Evolutionary conservation across 805 yeast species (phyloP).

Genomic region (Barnettozyma californica): DNA sequence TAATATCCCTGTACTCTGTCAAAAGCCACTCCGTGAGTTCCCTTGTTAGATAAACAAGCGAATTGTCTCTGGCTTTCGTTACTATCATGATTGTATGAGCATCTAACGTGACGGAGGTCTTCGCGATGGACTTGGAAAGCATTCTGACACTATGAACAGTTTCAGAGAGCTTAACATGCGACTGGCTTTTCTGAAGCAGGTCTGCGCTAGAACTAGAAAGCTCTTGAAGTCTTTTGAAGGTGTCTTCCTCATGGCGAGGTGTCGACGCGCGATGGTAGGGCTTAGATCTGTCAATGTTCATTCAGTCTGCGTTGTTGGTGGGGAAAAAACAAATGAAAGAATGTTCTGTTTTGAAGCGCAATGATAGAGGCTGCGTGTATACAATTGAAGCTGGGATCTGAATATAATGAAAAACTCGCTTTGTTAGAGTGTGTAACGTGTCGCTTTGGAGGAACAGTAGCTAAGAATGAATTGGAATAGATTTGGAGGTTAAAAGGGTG

Average conservation of each 20-base stretch:
- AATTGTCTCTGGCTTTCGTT: slow-evolving; percentile 85
- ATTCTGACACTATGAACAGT: slow-evolving; percentile 78
- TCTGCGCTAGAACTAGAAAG: slow-evolving; percentile 32
- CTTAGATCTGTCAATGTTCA: slow-evolving; percentile 5
- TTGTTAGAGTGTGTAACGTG: background rate
- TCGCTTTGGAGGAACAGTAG: too few relatives aligned
- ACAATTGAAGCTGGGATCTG: background rate
- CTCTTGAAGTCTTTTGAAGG: slow-evolving; percentile 17
- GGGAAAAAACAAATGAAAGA: background rate
- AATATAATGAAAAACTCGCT: too few relatives aligned
- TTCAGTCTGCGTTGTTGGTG: background rate
- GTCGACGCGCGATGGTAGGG: background rate
- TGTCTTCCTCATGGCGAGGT: slow-evolving; percentile 15
- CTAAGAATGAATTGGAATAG: too few relatives aligned
- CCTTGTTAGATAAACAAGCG: slow-evolving; percentile 67
- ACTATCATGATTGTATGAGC: slow-evolving; percentile 72
- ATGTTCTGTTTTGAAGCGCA: background rate
- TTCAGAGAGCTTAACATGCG: slow-evolving; percentile 73
- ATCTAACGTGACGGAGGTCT: slow-evolving; percentile 66
- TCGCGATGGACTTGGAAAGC: slow-evolving; percentile 64
- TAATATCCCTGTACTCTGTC: slow-evolving; percentile 31
- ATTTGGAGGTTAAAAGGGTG: background rate
- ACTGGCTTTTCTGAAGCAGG: slow-evolving; percentile 45
- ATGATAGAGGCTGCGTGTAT: background rate
- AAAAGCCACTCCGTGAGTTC: slow-evolving; percentile 79